Evolutionary conservation across 345 rosid species (phyloP).

Genomic region (Gossypium stocksii): DNA sequence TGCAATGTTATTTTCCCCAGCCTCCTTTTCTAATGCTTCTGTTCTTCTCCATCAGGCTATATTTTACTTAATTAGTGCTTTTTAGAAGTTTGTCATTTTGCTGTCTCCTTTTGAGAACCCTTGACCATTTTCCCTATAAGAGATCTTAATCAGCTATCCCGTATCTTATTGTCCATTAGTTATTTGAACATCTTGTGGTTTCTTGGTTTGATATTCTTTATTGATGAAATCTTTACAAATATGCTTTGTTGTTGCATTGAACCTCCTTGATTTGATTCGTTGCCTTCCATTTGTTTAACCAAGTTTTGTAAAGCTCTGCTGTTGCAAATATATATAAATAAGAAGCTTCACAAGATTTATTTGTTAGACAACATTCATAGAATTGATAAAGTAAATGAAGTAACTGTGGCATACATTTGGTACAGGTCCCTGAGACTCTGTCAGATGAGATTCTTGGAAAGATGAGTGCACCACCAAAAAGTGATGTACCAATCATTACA

Average conservation of each 20-base stretch:
- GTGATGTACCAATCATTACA: conserved; percentile 70
- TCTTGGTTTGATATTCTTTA: not conserved
- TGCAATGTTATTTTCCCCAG: not conserved
- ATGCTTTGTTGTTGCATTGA: not conserved
- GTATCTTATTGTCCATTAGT: not conserved
- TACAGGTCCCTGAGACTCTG: conserved; percentile 86
- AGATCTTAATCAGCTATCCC: not conserved
- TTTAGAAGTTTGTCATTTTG: not conserved
- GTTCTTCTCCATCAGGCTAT: not conserved
- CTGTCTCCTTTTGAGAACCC: not conserved
- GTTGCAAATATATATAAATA: not conserved
- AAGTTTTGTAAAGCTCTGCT: not conserved
- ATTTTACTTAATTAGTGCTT: not conserved
- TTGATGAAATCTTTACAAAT: not conserved
- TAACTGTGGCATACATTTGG: not conserved
- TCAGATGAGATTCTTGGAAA: conserved; percentile 74
- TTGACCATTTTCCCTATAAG: not conserved
- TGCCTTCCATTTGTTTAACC: not conserved
- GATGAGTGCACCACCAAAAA: conserved; percentile 90
- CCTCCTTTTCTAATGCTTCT: not conserved
- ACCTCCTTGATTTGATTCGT: not conserved
- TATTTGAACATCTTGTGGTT: not conserved
- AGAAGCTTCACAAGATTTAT: not conserved
- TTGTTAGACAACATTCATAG: not conserved
- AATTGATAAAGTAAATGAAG: not conserved